Evolutionary conservation across 768 basidiomycete genomes (phyloP), one percentile per base, ranked within the genome.

Genomic region (Pleurotus tuoliensis): DNA sequence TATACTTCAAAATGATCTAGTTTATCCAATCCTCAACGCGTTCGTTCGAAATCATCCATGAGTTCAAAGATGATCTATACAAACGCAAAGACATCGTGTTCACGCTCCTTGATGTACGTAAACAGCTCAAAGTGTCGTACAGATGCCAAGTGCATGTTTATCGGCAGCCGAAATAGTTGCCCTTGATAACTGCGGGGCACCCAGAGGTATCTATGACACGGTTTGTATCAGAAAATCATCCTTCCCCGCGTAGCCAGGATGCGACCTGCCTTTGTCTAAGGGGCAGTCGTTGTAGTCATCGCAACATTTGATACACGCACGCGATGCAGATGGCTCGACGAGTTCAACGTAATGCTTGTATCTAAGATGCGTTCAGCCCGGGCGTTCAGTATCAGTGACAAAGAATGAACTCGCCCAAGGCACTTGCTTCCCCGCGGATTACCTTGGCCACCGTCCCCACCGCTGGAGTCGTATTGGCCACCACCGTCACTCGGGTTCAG

Each of bases 321-420:
- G 64, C 9, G 57, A 60, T 20, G 60, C 66, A 13, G 60, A 58
- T 2, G 70, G 71, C 58, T 72, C 71, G 24, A 72, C 65, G 37
- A 72, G 54, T 54, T 72, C 71, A 44, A 72, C 68, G 57, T 71
- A 72, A 59, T 72, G 70, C 16, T 70, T 70, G 61, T 71, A 72
- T 3, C 65, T 65, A 11, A 34, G 38, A 13, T 27, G 3, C 30
- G 20, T 34, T 34, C 22, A 27, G 38, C 39, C 18, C 38, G 24
- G 27, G 12, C 4, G 5, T n/a, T n/a, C 6, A 44, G 15, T 16
- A 44, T 44, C 41, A 13, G 41, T 22, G 3, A 16, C 7, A 15
- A 7, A 22, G n/a, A 27, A 12, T 15, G 11, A 16, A 57, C 64
- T 20, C 44, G 65, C 65, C 69, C 71, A 25, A 70, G 58, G 57